A percentile compares a stretch with the other conserved stretches of the same genome.
phyloP scores from a whole-genome alignment of 1,284 basidiomycete species.

The Singerocomus inundabilis region DNA sequence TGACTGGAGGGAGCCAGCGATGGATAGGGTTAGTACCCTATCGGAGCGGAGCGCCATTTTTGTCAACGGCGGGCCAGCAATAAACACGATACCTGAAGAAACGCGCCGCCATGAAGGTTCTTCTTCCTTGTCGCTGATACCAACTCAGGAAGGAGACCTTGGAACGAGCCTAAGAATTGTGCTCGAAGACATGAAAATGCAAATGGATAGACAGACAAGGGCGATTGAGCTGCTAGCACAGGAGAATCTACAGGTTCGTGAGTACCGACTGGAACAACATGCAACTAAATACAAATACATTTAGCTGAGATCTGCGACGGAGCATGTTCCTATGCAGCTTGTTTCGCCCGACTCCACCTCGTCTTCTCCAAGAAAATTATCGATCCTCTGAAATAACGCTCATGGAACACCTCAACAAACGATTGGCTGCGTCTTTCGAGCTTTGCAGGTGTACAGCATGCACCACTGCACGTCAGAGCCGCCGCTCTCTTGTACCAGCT shows the following conservation, averaged over 20 bases:
- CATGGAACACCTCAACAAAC: not conserved
- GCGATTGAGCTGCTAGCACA: constrained; percentile 31
- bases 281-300: constrained; percentile 9
- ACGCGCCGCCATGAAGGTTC: constrained; percentile 13
- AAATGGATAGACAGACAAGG: constrained; percentile 34
- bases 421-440: constrained; percentile 3
- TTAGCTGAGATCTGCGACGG: constrained; percentile 24
- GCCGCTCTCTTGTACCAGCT: not conserved
- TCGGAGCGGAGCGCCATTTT: constrained; percentile 17
- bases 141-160: constrained; percentile 22
- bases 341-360: constrained; percentile 12
- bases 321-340: constrained; percentile 14
- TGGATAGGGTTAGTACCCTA: constrained; percentile 12
- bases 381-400: constrained; percentile 5
- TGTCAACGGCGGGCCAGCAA: constrained; percentile 7
- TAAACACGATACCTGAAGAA: constrained; percentile 13
- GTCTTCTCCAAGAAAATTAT: constrained; percentile 21
- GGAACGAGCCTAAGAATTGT: constrained; percentile 26
- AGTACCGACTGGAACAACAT: not conserved
- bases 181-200: constrained; percentile 33
- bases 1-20: constrained; percentile 11
- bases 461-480: not conserved
- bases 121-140: constrained; percentile 14
- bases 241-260: constrained; percentile 33
- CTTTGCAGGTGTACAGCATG: not conserved